Conservation (phyloP, 2,329 filamentous ascomycete species). For the Remersonia thermophila region DNA sequence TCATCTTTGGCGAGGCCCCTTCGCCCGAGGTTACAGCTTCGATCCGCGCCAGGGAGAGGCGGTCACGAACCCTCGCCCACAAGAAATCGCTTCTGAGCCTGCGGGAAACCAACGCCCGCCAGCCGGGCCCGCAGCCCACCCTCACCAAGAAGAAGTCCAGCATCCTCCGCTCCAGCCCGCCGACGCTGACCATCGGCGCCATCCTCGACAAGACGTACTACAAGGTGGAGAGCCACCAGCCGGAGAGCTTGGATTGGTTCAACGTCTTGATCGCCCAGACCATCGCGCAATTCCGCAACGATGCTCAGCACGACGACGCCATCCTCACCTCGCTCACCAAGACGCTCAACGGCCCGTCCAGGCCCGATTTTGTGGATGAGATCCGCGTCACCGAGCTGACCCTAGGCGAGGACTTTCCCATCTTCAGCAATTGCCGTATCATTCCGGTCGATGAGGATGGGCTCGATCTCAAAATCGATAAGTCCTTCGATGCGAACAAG, state of each 20-base stretch:
- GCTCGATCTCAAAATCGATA: conserved; percentile 38
- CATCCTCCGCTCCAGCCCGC: conserved; percentile 54
- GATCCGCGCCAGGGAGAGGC: conserved; percentile 60
- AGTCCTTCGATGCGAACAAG: conserved; percentile 38
- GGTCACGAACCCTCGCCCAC: conserved; percentile 62
- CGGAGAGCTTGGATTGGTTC: conserved; percentile 96
- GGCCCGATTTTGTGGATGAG: conserved; percentile 85
- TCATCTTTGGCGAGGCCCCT: conserved; percentile 93
- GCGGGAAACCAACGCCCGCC: conserved; percentile 31
- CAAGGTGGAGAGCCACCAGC: conserved; percentile 88
- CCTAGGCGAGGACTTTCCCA: conserved; percentile 92
- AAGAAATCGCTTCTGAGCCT: conserved; percentile 59
- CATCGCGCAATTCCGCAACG: conserved; percentile 85
- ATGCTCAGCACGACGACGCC: conserved; percentile 82
- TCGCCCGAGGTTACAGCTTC: conserved; percentile 70
- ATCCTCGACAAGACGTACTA: conserved; percentile 97
- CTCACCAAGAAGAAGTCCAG: conserved; percentile 56
- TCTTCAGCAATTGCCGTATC: conserved; percentile 94
- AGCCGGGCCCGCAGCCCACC: conserved; percentile 20
- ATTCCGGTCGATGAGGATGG: conserved; percentile 82
- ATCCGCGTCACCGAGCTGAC: conserved; percentile 91
- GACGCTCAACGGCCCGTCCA: conserved; percentile 71
- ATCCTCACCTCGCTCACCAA: conserved; percentile 77
- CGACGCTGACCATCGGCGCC: conserved; percentile 75
- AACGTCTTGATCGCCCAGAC: conserved; percentile 95